Base-by-base conservation (phyloP, 2,329 filamentous ascomycete species). In the Fusarium nanum region DNA sequence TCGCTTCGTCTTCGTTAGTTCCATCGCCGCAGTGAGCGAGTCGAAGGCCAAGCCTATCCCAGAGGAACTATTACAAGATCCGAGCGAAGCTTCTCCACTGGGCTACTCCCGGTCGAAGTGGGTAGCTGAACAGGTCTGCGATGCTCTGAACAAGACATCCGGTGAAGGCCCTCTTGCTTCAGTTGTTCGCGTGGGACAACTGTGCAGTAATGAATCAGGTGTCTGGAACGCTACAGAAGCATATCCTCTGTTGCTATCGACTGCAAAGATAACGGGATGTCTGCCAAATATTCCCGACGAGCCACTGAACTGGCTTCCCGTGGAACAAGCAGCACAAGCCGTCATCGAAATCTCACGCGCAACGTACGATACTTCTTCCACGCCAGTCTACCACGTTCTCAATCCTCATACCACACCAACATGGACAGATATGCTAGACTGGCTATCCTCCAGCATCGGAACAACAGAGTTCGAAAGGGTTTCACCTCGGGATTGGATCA, bases 141-240 rank as follows among this genome's bases (percentile, higher is more conserved):
- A 64, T 16, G 71, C 74, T 9, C 14, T 52, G 28, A 30, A 30
- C 6, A 30, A 30, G 28, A 30, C 28, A 13, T 30, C 28, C 6
- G 6, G 28, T 14, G 28, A 12, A 7, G 12, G 13, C 12, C 28
- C 74, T 18, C n/a, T 52, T 0, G 20, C 67, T 5, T 76, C 78
- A 6, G 78, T 85, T 9, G 68, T 86, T 7, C 79, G 86, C 1
- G 78, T 87, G 1, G 86, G 86, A 0, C 86, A 87, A 69, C 81
- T 88, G 16, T 81, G 84, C 16, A 85, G 81, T 2, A 84, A 87
- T 67, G 54, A 76, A 3, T 66, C 78, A n/a, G 86, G 85, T 3
- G 71, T 84, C 5, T 88, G 86, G 86, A 87, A 85, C 67, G 73
- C 75, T 6, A 82, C 79, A 0, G 86, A 87, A 64, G 85, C 84